phyloP scores from a whole-genome alignment of 371 early-diverging fungal genomes.

The Entomophthora muscae region DNA sequence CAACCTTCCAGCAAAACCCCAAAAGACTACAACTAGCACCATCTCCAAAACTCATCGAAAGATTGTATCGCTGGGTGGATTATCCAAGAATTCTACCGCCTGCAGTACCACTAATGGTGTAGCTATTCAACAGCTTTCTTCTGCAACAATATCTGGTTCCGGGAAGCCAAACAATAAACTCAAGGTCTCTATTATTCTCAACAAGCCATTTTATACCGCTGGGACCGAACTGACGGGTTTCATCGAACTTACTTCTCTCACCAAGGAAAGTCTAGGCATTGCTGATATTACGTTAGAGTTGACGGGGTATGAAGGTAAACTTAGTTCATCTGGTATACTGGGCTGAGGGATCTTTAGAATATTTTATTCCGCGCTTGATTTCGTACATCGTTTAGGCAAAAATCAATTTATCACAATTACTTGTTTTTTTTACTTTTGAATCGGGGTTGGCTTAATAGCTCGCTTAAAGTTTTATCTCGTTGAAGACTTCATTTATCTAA shows the following conservation, averaged over 20 bases:
- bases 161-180: neutral
- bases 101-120: neutral
- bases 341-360: no score
- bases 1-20: neutral
- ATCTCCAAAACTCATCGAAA: neutral
- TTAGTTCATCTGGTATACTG: no score
- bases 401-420: no score
- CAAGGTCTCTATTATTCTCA: neutral
- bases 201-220: slow-evolving; percentile 3
- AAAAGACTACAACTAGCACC: neutral
- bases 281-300: neutral
- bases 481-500: no score
- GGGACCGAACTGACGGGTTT: neutral
- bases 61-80: neutral
- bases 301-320: slow-evolving; percentile 9
- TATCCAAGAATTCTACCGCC: neutral
- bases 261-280: neutral
- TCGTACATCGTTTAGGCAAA: no score
- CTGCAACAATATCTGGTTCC: neutral
- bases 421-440: no score
- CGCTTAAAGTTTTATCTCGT: no score
- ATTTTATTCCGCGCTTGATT: no score
- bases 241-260: neutral
- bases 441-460: no score
- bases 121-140: neutral